Percentiles rank a stretch among this genome's conserved stretches.
These are phyloP conservation scores for Cyberlindnera mrakii DNA, from an alignment of 805 yeast genomes.

Conservation along the genomic window DNA sequence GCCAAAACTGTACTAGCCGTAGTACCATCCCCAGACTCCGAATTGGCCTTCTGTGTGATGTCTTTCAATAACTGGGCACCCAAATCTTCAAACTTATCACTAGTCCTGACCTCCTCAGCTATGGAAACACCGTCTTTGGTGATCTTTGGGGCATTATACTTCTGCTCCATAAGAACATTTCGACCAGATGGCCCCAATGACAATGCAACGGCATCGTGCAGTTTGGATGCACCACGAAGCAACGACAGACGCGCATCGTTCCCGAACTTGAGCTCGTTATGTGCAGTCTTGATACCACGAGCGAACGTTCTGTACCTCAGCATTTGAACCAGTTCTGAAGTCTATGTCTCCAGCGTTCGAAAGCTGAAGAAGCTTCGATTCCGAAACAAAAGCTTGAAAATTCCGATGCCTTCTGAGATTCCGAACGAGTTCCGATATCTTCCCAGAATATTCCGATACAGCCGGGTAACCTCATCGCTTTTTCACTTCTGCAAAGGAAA, in stretches of 20 bases:
- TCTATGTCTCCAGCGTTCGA: not conserved
- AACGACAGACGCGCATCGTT: slow-evolving; percentile 96
- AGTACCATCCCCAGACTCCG: slow-evolving; percentile 98
- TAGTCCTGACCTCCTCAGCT: slow-evolving; percentile 74
- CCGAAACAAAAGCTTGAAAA: no score
- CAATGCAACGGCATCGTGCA: slow-evolving; percentile 94
- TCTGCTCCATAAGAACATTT: slow-evolving; percentile 93
- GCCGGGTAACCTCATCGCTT: slow-evolving; percentile 11
- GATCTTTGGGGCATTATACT: slow-evolving; percentile 94
- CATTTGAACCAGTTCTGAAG: not conserved
- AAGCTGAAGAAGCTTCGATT: no score
- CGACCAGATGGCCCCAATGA: slow-evolving; percentile 98
- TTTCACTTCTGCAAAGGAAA: no score
- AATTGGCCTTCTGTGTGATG: slow-evolving; percentile 95
- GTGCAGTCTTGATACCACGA: slow-evolving; percentile 29
- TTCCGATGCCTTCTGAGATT: no score
- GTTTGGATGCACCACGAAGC: slow-evolving; percentile 86
- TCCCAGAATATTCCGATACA: not conserved
- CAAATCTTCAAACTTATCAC: slow-evolving; percentile 91
- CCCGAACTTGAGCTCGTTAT: slow-evolving; percentile 94
- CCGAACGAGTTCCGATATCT: no score
- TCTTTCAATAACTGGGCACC: slow-evolving; percentile 95
- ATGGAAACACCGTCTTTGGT: slow-evolving; percentile 99
- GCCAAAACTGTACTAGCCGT: slow-evolving; percentile 96
- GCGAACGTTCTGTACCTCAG: slow-evolving; percentile 5